These are phyloP conservation scores for Scedosporium apiospermum DNA, from an alignment of 2,329 filamentous ascomycete species.

Conservation along the genomic window DNA sequence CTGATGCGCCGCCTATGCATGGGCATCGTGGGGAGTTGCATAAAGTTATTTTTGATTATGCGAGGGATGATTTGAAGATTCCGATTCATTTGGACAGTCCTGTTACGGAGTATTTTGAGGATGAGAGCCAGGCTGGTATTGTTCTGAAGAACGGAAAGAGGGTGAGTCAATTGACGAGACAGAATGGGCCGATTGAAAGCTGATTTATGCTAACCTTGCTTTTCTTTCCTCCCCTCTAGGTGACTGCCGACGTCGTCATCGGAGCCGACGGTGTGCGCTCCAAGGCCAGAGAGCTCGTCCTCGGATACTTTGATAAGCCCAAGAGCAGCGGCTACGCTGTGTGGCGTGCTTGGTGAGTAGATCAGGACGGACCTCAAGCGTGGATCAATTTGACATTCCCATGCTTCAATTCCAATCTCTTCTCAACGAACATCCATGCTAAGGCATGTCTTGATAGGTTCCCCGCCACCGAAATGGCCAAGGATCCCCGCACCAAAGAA, in stretches of 20 bases:
- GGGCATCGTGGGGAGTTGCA: constrained; percentile 53
- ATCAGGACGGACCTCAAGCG: too few relatives aligned
- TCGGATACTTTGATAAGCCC: constrained; percentile 40
- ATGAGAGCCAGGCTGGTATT: constrained; percentile 39
- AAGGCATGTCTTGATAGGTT: constrained; percentile 17
- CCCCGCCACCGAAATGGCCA: constrained; percentile 38
- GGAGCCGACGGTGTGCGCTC: constrained; percentile 46
- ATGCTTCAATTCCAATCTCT: neutral
- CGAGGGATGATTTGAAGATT: constrained; percentile 41
- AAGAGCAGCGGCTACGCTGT: constrained; percentile 42
- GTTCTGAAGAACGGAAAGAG: constrained; percentile 31
- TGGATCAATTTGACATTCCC: too few relatives aligned
- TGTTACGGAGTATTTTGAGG: constrained; percentile 46
- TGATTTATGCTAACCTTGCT: too few relatives aligned
- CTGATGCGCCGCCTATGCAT: constrained; percentile 45
- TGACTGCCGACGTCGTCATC: constrained; percentile 40
- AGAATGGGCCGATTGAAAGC: too few relatives aligned
- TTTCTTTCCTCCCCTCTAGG: constrained; percentile 10
- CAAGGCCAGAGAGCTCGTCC: constrained; percentile 39
- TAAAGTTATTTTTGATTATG: constrained; percentile 47
- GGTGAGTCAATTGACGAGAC: neutral
- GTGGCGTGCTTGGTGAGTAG: constrained; percentile 40
- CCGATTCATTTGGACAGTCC: constrained; percentile 44
- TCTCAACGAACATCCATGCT: neutral
- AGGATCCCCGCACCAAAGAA: constrained; percentile 40